Percentiles rank a stretch among this genome's conserved stretches.
phyloP scores from a whole-genome alignment of 768 basidiomycete genomes.

The Xanthoconium stramineum region DNA sequence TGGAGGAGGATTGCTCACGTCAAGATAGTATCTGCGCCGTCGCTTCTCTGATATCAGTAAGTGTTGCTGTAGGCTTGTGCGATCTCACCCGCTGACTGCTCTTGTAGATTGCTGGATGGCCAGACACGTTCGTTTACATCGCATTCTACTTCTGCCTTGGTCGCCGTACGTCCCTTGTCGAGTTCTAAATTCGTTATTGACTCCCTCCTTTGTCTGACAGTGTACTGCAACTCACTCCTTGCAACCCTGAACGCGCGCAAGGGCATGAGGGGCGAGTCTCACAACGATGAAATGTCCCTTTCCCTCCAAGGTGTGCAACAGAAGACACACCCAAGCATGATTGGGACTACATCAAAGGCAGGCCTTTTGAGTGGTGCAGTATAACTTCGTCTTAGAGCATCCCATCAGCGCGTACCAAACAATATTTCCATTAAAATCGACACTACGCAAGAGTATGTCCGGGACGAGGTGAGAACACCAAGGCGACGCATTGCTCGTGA shows the following conservation, averaged over 20 bases:
- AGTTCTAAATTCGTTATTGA: neutral
- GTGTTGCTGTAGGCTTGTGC: neutral
- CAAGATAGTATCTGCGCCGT: slow-evolving; percentile 47
- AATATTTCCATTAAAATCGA: slow-evolving; percentile 69
- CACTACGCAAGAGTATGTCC: slow-evolving; percentile 54
- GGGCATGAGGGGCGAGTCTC: slow-evolving; percentile 36
- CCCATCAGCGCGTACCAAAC: slow-evolving; percentile 32
- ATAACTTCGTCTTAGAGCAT: neutral
- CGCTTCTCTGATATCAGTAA: slow-evolving; percentile 55
- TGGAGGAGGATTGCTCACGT: neutral
- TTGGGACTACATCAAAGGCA: slow-evolving; percentile 14
- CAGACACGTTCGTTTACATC: slow-evolving; percentile 57
- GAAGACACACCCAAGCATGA: slow-evolving; percentile 17
- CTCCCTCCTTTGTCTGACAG: slow-evolving; percentile 25
- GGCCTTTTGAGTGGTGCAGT: neutral
- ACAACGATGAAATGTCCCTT: slow-evolving; percentile 30
- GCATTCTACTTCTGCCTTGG: slow-evolving; percentile 64
- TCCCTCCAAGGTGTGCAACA: slow-evolving; percentile 30
- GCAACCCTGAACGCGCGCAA: slow-evolving; percentile 60
- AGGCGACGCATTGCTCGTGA: neutral
- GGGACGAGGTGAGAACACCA: slow-evolving; percentile 35
- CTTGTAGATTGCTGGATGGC: slow-evolving; percentile 47
- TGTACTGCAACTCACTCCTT: slow-evolving; percentile 60
- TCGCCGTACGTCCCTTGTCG: slow-evolving; percentile 41
- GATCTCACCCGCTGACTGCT: neutral